Evolutionary conservation across 768 basidiomycete species (phyloP).

Genomic region (Hygrophorus pudorinus): DNA sequence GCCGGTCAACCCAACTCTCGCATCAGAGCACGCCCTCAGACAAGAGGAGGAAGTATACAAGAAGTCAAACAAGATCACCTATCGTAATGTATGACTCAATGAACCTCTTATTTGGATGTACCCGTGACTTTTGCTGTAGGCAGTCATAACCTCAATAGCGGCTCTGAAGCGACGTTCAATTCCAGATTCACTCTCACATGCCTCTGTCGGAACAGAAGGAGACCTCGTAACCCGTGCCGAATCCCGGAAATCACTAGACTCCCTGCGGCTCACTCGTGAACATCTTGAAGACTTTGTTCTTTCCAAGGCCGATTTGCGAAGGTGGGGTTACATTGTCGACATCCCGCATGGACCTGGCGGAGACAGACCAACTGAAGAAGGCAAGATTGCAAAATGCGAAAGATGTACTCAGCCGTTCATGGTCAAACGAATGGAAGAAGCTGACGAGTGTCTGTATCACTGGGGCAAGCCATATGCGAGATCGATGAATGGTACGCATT

Average conservation of each 20-base stretch:
- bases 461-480: slow-evolving; percentile 66
- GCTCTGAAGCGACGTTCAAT: slow-evolving; percentile 38
- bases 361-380: slow-evolving; percentile 47
- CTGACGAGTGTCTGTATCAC: slow-evolving; percentile 66
- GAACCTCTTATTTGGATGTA: not conserved
- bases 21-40: slow-evolving; percentile 67
- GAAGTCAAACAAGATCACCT: slow-evolving; percentile 66
- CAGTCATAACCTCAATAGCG: slow-evolving; percentile 40
- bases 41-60: slow-evolving; percentile 78
- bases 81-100: slow-evolving; percentile 56
- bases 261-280: slow-evolving; percentile 41
- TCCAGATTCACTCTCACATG: slow-evolving; percentile 51
- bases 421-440: slow-evolving; percentile 49
- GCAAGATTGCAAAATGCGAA: slow-evolving; percentile 63
- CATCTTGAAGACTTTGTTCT: slow-evolving; percentile 53
- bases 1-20: slow-evolving; percentile 45
- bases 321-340: slow-evolving; percentile 63
- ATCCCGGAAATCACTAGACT: slow-evolving; percentile 40
- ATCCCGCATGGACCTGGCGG: slow-evolving; percentile 64
- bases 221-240: slow-evolving; percentile 49
- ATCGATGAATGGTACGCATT: slow-evolving; percentile 51
- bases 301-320: slow-evolving; percentile 41
- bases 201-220: slow-evolving; percentile 70
- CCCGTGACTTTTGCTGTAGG: slow-evolving; percentile 20
- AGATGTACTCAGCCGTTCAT: slow-evolving; percentile 64